Evolutionary conservation across 257 asterid genomes (phyloP).

Genomic region (Handroanthus guayacan): DNA sequence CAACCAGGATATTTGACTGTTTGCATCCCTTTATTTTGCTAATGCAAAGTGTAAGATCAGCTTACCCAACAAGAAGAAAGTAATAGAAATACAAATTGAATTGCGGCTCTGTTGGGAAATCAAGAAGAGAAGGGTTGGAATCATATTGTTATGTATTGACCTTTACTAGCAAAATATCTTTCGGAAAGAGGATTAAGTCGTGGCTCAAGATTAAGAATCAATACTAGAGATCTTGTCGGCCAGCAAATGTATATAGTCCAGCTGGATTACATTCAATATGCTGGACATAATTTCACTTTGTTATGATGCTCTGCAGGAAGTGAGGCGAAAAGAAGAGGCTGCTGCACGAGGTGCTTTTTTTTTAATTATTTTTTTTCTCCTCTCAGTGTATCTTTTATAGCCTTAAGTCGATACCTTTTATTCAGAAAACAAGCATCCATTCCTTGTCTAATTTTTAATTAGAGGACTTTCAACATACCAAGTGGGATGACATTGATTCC

Average conservation of each 20-base stretch:
- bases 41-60: background rate
- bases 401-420: background rate
- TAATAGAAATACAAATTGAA: slow-evolving; percentile 1
- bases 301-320: slow-evolving; percentile 58
- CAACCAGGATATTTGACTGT: too few relatives aligned
- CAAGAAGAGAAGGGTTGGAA: background rate
- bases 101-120: background rate
- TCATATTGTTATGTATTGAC: background rate
- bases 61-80: slow-evolving; percentile 16
- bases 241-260: background rate
- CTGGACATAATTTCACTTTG: slow-evolving; percentile 2
- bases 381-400: slow-evolving; percentile 18
- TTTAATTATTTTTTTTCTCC: background rate
- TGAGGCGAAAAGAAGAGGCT: slow-evolving; percentile 86
- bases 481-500: slow-evolving; percentile 28
- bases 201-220: background rate
- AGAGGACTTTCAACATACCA: slow-evolving; percentile 1
- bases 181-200: background rate
- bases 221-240: background rate
- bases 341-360: slow-evolving; percentile 77
- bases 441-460: slow-evolving; percentile 23
- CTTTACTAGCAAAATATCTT: background rate
- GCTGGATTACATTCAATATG: background rate
- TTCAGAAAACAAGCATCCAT: slow-evolving; percentile 13
- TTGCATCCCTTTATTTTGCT: too few relatives aligned